Evolutionary conservation across 495 filamentous ascomycete species (phyloP).

Genomic region (Pyrenula aspistea): DNA sequence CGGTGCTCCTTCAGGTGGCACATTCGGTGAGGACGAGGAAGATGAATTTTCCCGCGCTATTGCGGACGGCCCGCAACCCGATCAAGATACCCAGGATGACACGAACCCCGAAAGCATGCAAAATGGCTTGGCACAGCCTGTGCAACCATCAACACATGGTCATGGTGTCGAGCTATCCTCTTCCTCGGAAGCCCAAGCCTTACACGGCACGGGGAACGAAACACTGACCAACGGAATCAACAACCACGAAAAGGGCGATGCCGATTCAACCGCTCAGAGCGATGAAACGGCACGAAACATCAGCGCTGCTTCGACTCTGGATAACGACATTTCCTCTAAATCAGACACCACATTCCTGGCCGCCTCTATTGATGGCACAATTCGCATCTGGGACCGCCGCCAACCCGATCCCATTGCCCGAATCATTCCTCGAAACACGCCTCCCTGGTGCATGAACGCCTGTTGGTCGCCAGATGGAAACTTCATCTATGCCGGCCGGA

Average conservation of each 20-base stretch:
- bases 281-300: no score
- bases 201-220: slow-evolving; percentile 10
- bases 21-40: slow-evolving; percentile 67
- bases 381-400: slow-evolving; percentile 86
- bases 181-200: not conserved
- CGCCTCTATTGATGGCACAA: slow-evolving; percentile 75
- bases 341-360: slow-evolving; percentile 71
- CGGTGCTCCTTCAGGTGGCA: slow-evolving; percentile 39
- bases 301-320: slow-evolving; percentile 12
- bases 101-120: slow-evolving; percentile 13
- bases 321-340: slow-evolving; percentile 19
- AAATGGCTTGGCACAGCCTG: slow-evolving; percentile 11
- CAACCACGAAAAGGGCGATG: slow-evolving; percentile 12
- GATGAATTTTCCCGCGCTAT: slow-evolving; percentile 78
- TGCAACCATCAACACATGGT: not conserved
- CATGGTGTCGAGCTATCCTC: not conserved
- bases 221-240: slow-evolving; percentile 36
- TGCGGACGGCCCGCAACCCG: slow-evolving; percentile 41
- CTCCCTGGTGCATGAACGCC: slow-evolving; percentile 97
- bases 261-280: slow-evolving; percentile 27
- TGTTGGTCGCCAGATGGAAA: slow-evolving; percentile 96
- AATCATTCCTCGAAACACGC: slow-evolving; percentile 60
- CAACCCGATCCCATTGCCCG: slow-evolving; percentile 64
- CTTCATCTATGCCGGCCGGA: slow-evolving; percentile 81
- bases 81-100: slow-evolving; percentile 27